Percentiles rank a stretch among this genome's conserved stretches.
Evolutionary conservation across 495 filamentous ascomycete species (phyloP).

Genomic region (Xylaria telfairii): DNA sequence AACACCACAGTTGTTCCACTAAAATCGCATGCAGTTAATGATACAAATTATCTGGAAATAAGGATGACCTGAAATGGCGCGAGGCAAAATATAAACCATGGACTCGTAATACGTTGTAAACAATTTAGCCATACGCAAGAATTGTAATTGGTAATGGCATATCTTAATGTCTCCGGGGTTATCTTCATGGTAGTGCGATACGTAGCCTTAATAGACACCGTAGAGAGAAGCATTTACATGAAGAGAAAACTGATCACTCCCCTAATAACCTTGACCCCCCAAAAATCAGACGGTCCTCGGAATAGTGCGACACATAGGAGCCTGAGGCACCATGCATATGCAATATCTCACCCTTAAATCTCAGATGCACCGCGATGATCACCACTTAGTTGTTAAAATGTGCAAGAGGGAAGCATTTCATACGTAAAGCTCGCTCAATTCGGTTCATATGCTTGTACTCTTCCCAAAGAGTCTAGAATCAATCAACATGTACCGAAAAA

Average conservation of each 20-base stretch:
- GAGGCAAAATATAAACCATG: not conserved
- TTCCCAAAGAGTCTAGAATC: conserved; percentile 30
- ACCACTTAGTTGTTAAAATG: conserved; percentile 1
- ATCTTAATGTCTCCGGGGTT: not conserved
- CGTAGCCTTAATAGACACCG: not conserved
- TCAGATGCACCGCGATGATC: not conserved
- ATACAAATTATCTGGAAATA: too few species aligned
- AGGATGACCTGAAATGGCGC: not conserved
- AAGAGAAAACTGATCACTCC: conserved; percentile 10
- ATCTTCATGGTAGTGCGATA: conserved; percentile 13
- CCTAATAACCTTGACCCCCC: not conserved
- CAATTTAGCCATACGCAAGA: not conserved
- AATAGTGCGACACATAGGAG: not conserved
- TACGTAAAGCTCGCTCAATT: conserved; percentile 29
- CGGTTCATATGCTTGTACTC: conserved; percentile 33
- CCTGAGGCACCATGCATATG: conserved; percentile 24
- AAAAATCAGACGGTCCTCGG: not conserved
- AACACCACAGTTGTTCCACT: not conserved
- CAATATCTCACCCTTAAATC: conserved; percentile 29
- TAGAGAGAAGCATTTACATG: conserved; percentile 9
- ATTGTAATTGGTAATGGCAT: not conserved
- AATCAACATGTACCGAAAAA: conserved; percentile 35
- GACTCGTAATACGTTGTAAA: not conserved
- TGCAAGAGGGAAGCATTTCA: not conserved
- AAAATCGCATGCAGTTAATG: not conserved